A percentile compares a stretch with the other conserved stretches of the same genome.
Evolutionary conservation across 2,329 filamentous ascomycete genomes (phyloP).

Genomic region (Cercospora sp.): DNA sequence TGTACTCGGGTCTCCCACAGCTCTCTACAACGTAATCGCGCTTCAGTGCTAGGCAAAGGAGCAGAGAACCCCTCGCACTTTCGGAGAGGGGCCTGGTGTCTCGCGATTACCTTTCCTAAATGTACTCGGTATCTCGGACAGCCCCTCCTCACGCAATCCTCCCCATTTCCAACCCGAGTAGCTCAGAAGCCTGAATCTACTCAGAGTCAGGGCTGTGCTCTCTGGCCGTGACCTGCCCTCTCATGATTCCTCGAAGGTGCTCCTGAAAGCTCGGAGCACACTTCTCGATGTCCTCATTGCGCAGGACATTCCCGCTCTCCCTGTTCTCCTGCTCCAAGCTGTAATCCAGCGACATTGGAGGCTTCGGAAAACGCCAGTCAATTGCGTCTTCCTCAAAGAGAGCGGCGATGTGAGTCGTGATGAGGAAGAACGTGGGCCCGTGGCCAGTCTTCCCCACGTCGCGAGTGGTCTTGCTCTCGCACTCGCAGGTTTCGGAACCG

Average conservation of each 20-base stretch:
- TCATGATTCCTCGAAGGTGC: background rate
- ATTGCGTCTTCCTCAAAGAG: background rate
- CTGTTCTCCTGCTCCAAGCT: background rate
- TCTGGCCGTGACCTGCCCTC: background rate
- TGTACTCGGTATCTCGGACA: background rate
- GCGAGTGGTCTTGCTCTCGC: background rate
- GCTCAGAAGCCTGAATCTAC: background rate
- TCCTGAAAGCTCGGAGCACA: background rate
- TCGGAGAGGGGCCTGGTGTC: background rate
- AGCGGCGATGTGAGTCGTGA: slow-evolving; percentile 6
- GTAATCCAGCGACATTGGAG: background rate
- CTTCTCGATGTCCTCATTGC: background rate
- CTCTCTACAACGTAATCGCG: background rate
- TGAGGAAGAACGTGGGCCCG: background rate
- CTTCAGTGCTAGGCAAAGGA: background rate
- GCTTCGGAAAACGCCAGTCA: background rate
- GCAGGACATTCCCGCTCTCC: background rate
- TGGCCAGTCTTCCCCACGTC: slow-evolving; percentile 5
- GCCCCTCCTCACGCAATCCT: background rate
- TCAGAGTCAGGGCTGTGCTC: background rate
- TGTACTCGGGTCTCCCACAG: background rate
- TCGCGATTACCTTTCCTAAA: background rate
- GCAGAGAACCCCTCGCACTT: background rate
- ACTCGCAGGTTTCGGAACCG: background rate
- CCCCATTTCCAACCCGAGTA: background rate